A percentile compares a stretch with the other conserved stretches of the same genome.
phyloP scores from a whole-genome alignment of 441 rosid genomes.

The Adansonia rubrostipa region DNA sequence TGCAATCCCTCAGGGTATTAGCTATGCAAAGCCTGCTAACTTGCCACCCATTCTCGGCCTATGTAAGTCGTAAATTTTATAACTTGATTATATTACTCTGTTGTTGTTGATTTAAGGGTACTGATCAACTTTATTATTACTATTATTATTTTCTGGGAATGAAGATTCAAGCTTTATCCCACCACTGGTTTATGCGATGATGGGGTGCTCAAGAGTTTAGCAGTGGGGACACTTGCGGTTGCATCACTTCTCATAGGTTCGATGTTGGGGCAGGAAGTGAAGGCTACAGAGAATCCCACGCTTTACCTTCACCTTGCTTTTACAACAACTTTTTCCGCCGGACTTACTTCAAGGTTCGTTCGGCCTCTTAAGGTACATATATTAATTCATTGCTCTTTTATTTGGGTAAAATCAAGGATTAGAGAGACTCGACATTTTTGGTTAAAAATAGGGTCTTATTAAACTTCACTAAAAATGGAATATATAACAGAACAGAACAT shows the following conservation, averaged over 20 bases:
- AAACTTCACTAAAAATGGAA: not conserved
- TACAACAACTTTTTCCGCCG: slow-evolving; percentile 91
- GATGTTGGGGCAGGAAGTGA: slow-evolving; percentile 75
- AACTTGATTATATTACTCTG: not conserved
- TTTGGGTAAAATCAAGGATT: not conserved
- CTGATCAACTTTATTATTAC: not conserved
- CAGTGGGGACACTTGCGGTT: slow-evolving; percentile 92
- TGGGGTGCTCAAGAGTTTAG: slow-evolving; percentile 93
- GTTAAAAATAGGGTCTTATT: not conserved
- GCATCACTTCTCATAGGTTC: slow-evolving; percentile 78
- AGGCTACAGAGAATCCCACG: slow-evolving; percentile 60
- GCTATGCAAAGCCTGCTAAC: slow-evolving; percentile 93
- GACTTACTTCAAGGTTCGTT: slow-evolving; percentile 77
- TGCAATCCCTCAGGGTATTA: slow-evolving; percentile 94
- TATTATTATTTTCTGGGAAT: not conserved
- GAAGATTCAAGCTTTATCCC: slow-evolving; percentile 95
- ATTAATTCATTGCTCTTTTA: not conserved
- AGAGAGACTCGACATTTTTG: not conserved
- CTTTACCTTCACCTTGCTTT: slow-evolving; percentile 92
- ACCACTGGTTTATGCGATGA: slow-evolving; percentile 82
- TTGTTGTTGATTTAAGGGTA: slow-evolving; percentile 52
- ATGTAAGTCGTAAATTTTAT: slow-evolving; percentile 51
- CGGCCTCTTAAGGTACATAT: slow-evolving; percentile 73
- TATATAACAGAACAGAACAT: not conserved
- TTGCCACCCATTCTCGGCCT: slow-evolving; percentile 95